Percentiles rank a stretch among this genome's conserved stretches.
Evolutionary conservation across 306 rosid genomes (phyloP).

Genomic region (Rosa multiflora): DNA sequence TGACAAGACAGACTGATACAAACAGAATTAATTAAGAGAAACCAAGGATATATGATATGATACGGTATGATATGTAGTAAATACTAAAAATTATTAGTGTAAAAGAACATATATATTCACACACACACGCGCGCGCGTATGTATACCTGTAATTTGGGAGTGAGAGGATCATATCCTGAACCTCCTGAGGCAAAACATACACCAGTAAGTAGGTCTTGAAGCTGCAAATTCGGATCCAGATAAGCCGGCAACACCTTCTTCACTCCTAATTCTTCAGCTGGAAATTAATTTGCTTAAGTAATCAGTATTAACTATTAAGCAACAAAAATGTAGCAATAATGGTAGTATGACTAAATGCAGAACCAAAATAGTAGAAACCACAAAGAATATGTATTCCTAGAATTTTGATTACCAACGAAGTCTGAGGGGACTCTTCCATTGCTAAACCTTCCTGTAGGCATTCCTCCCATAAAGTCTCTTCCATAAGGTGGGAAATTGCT

Average conservation of each 20-base stretch:
- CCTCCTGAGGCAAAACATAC: constrained; percentile 80
- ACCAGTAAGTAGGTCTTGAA: constrained; percentile 61
- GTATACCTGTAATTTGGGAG: constrained; percentile 42
- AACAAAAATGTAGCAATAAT: neutral
- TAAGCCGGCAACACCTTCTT: constrained; percentile 62
- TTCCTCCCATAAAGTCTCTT: constrained; percentile 47
- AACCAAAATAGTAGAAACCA: neutral
- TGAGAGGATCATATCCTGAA: constrained; percentile 70
- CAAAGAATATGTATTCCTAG: neutral
- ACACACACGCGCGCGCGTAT: neutral
- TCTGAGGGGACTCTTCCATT: constrained; percentile 67
- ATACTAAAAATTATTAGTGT: neutral
- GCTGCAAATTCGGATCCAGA: constrained; percentile 51
- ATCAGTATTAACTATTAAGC: neutral
- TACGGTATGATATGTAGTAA: neutral
- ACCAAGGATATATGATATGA: neutral
- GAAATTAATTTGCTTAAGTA: neutral
- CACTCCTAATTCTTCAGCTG: constrained; percentile 62
- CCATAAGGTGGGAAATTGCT: constrained; percentile 75
- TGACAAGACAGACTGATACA: constrained; percentile 43
- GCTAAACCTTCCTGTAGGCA: constrained; percentile 68
- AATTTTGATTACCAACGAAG: constrained; percentile 35
- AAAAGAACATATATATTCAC: neutral
- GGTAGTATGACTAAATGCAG: neutral
- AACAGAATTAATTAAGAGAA: neutral